Percentiles rank a stretch among this genome's conserved stretches.
These are phyloP conservation scores for Sanghuangporus weigelae DNA, from an alignment of 1,284 basidiomycete species.

Conservation along the genomic window DNA sequence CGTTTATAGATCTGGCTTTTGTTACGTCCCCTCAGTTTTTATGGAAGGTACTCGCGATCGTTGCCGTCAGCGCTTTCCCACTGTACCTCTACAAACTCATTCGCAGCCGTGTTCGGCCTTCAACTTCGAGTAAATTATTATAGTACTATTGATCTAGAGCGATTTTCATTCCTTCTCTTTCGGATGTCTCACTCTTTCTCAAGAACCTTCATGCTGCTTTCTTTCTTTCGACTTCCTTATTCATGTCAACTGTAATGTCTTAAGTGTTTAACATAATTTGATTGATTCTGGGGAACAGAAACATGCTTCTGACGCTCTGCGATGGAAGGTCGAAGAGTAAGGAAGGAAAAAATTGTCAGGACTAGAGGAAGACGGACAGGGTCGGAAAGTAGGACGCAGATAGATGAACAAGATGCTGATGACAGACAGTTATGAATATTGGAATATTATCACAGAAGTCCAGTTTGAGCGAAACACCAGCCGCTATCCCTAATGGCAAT, in stretches of 20 bases:
- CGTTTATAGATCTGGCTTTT: constrained; percentile 76
- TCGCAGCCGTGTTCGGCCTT: constrained; percentile 83
- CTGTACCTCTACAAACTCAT: constrained; percentile 89
- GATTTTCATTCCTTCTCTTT: not conserved
- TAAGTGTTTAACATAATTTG: constrained; percentile 12
- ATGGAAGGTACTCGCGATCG: constrained; percentile 96
- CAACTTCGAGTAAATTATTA: constrained; percentile 89
- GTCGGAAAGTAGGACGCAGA: not conserved
- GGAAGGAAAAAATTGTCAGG: not conserved
- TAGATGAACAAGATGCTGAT: constrained; percentile 9
- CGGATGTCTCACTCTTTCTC: not conserved
- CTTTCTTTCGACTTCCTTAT: not conserved
- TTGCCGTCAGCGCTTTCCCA: constrained; percentile 89
- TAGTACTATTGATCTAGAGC: constrained; percentile 32
- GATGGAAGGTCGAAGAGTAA: not conserved
- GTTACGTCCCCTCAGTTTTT: constrained; percentile 84
- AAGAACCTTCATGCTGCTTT: not conserved
- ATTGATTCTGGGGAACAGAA: constrained; percentile 4
- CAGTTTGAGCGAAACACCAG: not conserved
- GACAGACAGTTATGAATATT: not conserved
- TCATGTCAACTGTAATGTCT: not conserved
- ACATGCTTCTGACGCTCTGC: not conserved
- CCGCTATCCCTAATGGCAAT: no score
- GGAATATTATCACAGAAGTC: not conserved
- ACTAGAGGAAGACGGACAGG: not conserved